Evolutionary conservation across 768 basidiomycete genomes (phyloP), one percentile per base, ranked within the genome.

Genomic region (Pleurotus platypus): DNA sequence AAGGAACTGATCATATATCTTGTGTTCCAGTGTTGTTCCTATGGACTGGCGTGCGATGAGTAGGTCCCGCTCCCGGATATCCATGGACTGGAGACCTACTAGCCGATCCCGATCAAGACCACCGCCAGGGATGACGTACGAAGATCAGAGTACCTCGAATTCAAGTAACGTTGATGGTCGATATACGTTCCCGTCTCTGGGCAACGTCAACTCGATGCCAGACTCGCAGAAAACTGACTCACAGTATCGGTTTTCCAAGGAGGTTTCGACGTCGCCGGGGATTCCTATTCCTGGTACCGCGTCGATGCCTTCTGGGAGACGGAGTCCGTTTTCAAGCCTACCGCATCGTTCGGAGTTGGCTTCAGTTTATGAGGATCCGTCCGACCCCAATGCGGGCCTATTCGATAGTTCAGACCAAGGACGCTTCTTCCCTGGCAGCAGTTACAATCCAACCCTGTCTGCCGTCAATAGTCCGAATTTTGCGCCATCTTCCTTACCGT

Each of bases 21-120:
- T 63, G 65, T 68, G 3, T 59, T 59, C 54, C 57, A 86, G 86
- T 58, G 75, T 77, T 55, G 80, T 81, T 46, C 73, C 85, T 24
- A 97, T 97, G 94, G 94, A 96, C 66, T 97, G 94, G 94, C 81
- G 93, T 49, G 86, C 90, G 30, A 85, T 93, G 68, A 94, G 92
- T 71, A 82, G 94, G 61, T 96, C 94, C 22, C 83, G 93, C 64
- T 95, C 94, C 12, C 84, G 94, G 20, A 87, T 88, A 63, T 87
- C 90, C 18, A 93, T 95, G 90, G 93, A 95, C 69, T 94, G 93
- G 93, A 78, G 87, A 57, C 86, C 90, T 35, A 73, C 85, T 53
- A 86, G 84, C 70, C 85, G 89, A 55, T 91, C 90, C 27, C 83
- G 88, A 54, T 90, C 89, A 45, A 82, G 92, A 38, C 86, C 89